Evolutionary conservation across 2,329 filamentous ascomycete species (phyloP).

Genomic region (Fusarium virguliforme): DNA sequence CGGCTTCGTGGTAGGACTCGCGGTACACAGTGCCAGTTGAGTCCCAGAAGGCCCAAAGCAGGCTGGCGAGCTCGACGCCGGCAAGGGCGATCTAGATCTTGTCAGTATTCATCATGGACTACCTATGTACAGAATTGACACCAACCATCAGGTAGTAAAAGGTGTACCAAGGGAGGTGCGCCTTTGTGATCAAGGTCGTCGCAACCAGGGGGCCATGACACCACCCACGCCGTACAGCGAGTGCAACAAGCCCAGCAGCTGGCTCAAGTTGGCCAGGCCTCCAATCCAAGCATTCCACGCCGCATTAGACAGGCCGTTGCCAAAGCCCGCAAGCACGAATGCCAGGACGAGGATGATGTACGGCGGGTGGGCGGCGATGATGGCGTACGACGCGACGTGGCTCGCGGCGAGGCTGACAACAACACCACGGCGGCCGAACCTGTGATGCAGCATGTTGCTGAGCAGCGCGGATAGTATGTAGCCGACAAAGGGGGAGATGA

Average conservation of each 20-base stretch:
- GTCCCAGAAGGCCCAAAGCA: background rate
- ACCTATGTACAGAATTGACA: background rate
- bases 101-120: background rate
- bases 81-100: conserved; percentile 20
- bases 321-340: conserved; percentile 78
- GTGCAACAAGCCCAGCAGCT: conserved; percentile 78
- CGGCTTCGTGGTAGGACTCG: conserved; percentile 45
- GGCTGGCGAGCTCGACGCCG: background rate
- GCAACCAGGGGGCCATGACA: conserved; percentile 78
- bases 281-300: conserved; percentile 72
- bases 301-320: conserved; percentile 75
- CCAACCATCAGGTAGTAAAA: conserved; percentile 74
- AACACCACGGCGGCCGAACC: conserved; percentile 65
- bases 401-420: conserved; percentile 72
- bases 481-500: conserved; percentile 77
- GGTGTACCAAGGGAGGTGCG: conserved; percentile 74
- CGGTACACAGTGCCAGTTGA: conserved; percentile 65
- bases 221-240: conserved; percentile 79
- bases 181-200: conserved; percentile 78
- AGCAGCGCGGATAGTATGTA: conserved; percentile 74
- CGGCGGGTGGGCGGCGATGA: conserved; percentile 76
- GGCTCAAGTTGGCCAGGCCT: conserved; percentile 78
- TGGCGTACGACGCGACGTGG: conserved; percentile 75
- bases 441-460: conserved; percentile 66
- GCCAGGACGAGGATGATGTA: conserved; percentile 77